phyloP scores from a whole-genome alignment of 495 filamentous ascomycete species.

The Neurospora sp. region DNA sequence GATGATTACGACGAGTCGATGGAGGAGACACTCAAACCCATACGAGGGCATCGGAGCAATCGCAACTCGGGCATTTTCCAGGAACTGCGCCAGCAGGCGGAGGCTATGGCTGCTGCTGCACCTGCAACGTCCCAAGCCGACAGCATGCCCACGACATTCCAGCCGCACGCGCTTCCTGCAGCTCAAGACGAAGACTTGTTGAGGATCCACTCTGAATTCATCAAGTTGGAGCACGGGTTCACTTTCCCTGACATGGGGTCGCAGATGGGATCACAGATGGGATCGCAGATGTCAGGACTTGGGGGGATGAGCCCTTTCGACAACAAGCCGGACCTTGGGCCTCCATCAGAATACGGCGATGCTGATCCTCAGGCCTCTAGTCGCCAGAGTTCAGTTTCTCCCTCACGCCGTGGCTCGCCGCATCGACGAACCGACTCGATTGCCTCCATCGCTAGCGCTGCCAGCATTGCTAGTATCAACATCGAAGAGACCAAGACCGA shows the following conservation, averaged over 20 bases:
- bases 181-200: conserved; percentile 47
- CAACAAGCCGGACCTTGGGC: conserved; percentile 25
- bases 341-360: conserved; percentile 7
- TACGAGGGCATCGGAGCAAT: conserved; percentile 21
- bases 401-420: conserved; percentile 25
- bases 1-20: conserved; percentile 47
- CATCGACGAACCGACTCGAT: conserved; percentile 41
- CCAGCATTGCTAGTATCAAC: conserved; percentile 47
- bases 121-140: conserved; percentile 26
- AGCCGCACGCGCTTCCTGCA: conserved; percentile 27
- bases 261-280: conserved; percentile 15
- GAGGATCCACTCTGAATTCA: conserved; percentile 40
- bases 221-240: conserved; percentile 39
- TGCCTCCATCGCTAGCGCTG: conserved; percentile 38
- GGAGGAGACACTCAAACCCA: conserved; percentile 47
- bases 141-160: conserved; percentile 32
- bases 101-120: conserved; percentile 18
- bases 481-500: conserved; percentile 45
- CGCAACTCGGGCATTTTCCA: conserved; percentile 32
- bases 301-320: conserved; percentile 19
- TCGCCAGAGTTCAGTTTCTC: not conserved
- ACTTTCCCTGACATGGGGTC: conserved; percentile 27
- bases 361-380: not conserved
- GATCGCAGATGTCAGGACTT: conserved; percentile 17
- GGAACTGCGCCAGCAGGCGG: conserved; percentile 35